Base-by-base conservation (phyloP, 768 basidiomycete species). In the Crucibulum laeve region DNA sequence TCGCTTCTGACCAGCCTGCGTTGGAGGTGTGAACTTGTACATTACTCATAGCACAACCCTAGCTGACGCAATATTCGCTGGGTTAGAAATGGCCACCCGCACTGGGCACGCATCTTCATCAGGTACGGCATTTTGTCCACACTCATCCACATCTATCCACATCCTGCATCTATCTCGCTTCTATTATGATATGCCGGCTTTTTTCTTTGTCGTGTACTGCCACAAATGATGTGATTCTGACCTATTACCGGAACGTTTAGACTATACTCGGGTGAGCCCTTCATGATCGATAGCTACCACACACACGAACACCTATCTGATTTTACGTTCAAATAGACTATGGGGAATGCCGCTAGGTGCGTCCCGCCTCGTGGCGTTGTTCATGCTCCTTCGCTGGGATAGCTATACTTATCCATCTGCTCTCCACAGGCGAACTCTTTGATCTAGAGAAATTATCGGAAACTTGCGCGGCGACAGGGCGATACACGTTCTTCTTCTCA, bases 331-430 rank as follows among this genome's bases (percentile, higher is more conserved):
- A 22, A 14, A 5, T 39, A 83, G 82, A 4, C 60, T 84, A 11
- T 85, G 81, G 77, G 84, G 84, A 3, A 84, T 86, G 81, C 83
- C 83, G 21, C 79, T 86, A 40, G 84, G 82, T 76, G 45, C 35
- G 67, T 53, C 14, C 24, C 17, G 18, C 38, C 21, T 40, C 17
- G 18, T 10, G 38, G 28, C 8, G n/a, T 8, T 30, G 28, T 30
- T n/a, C 8, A 30, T 30, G 35, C 35, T 10, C 35, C 10, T 11
- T 36, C 18, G 7, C 35, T 36, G 8, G 18, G 8, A 7, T 10
- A 10, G 18, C 17, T 17, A 36, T 36, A 17, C 11, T 36, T 19
- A 36, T n/a, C 35, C 35, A 17, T 10, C 10, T 36, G 8, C 17
- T 19, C 6, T 25, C 4, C 19, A 30, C 33, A 80, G 84, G 82